Conservation (phyloP, 2,329 filamentous ascomycete species). For the Ophidiomyces ophidiicola region DNA sequence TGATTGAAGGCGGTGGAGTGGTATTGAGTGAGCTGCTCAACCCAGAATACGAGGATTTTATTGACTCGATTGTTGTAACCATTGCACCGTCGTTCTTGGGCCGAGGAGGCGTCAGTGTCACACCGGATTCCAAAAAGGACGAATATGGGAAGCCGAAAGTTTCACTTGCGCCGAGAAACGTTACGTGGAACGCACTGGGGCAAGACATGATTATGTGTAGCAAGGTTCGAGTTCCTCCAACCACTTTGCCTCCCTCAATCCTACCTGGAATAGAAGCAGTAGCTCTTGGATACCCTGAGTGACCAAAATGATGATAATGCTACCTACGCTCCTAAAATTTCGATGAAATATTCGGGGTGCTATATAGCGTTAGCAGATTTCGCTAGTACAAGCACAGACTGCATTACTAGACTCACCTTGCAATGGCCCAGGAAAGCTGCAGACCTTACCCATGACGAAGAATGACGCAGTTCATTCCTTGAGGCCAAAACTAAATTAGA, state of each 20-base stretch:
- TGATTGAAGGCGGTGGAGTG: slow-evolving; percentile 78
- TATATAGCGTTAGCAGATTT: slow-evolving; percentile 1
- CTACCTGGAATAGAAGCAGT: slow-evolving; percentile 16
- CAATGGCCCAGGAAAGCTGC: slow-evolving; percentile 40
- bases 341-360: slow-evolving; percentile 15
- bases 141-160: slow-evolving; percentile 43
- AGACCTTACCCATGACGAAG: slow-evolving; percentile 39
- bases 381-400: background rate
- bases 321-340: slow-evolving; percentile 14
- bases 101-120: slow-evolving; percentile 64
- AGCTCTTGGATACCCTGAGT: slow-evolving; percentile 11
- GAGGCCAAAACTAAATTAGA: too few relatives aligned
- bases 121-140: slow-evolving; percentile 48
- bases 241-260: slow-evolving; percentile 10
- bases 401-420: slow-evolving; percentile 10
- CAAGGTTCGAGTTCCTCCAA: slow-evolving; percentile 32
- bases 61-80: slow-evolving; percentile 73
- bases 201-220: slow-evolving; percentile 77
- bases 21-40: slow-evolving; percentile 74
- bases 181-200: slow-evolving; percentile 65
- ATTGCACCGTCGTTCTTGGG: slow-evolving; percentile 88
- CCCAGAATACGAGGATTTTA: slow-evolving; percentile 45
- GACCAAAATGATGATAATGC: background rate
- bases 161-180: slow-evolving; percentile 52
- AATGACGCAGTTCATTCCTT: slow-evolving; percentile 42